Evolutionary conservation across 768 basidiomycete species (phyloP).

Genomic region (Tremella yokohamensis): DNA sequence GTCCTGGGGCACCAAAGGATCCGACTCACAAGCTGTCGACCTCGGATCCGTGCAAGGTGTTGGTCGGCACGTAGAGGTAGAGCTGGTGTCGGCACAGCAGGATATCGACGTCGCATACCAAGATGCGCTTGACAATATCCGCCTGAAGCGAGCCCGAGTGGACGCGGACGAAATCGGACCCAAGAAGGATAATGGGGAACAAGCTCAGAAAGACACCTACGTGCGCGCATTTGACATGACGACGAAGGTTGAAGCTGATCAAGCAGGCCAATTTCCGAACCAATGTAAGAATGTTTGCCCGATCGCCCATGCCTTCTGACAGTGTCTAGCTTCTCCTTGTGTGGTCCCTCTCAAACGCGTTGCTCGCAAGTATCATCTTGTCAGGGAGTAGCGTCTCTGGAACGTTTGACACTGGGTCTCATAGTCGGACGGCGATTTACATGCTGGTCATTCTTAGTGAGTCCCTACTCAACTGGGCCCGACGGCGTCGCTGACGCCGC

Average conservation of each 20-base stretch:
- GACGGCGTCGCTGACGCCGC: neutral
- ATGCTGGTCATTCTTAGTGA: constrained; percentile 47
- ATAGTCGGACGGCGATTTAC: constrained; percentile 39
- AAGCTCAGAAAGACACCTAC: constrained; percentile 49
- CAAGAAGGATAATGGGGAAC: constrained; percentile 39
- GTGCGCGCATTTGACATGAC: constrained; percentile 21
- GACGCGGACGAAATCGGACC: constrained; percentile 21
- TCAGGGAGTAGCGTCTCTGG: constrained; percentile 30
- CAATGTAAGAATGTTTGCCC: constrained; percentile 27
- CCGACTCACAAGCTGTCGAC: constrained; percentile 65
- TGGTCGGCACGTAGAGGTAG: constrained; percentile 81
- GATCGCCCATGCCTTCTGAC: constrained; percentile 1
- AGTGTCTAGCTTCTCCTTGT: constrained; percentile 40
- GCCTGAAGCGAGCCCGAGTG: constrained; percentile 50
- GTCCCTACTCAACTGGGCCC: neutral
- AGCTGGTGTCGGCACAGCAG: constrained; percentile 73
- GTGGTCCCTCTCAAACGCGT: constrained; percentile 49
- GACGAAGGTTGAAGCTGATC: constrained; percentile 30
- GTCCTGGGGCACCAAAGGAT: constrained; percentile 89
- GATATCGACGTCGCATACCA: constrained; percentile 81
- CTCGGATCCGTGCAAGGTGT: constrained; percentile 70
- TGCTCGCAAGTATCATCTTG: constrained; percentile 49
- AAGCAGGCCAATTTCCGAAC: constrained; percentile 48
- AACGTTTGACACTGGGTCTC: constrained; percentile 30
- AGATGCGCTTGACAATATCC: constrained; percentile 73